phyloP scores from a whole-genome alignment of 2,329 filamentous ascomycete genomes.

The Chaetomium olivaceum region DNA sequence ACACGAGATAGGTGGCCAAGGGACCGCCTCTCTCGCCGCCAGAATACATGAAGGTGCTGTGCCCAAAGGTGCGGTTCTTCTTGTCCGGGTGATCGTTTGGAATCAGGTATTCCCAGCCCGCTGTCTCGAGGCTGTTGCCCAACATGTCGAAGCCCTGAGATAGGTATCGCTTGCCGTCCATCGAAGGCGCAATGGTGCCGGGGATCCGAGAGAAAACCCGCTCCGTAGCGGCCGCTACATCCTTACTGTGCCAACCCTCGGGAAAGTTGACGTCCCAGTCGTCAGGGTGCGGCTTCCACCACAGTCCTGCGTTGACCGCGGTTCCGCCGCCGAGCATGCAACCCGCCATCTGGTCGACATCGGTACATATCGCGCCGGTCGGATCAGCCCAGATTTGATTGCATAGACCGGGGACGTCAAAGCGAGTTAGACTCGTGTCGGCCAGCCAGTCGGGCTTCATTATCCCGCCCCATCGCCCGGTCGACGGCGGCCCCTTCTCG shows the following conservation, averaged over 20 bases:
- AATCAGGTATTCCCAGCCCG: conserved; percentile 64
- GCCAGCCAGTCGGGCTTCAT: conserved; percentile 63
- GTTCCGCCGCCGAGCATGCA: conserved; percentile 69
- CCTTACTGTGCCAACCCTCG: conserved; percentile 64
- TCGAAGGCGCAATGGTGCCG: conserved; percentile 65
- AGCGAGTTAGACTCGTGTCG: conserved; percentile 64
- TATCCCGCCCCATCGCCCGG: conserved; percentile 63
- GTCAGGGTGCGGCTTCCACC: conserved; percentile 48
- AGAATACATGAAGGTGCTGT: conserved; percentile 66
- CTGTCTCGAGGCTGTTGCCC: conserved; percentile 55
- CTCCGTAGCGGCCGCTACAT: conserved; percentile 61
- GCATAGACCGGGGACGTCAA: conserved; percentile 70
- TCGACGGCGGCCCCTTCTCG: conserved; percentile 61
- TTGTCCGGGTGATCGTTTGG: conserved; percentile 59
- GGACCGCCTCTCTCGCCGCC: conserved; percentile 69
- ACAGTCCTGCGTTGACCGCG: conserved; percentile 67
- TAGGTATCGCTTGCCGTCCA: conserved; percentile 65
- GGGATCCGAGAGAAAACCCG: conserved; percentile 68
- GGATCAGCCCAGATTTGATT: conserved; percentile 69
- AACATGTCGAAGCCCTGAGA: conserved; percentile 66
- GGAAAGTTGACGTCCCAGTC: conserved; percentile 76
- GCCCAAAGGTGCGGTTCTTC: conserved; percentile 66
- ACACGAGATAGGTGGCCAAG: conserved; percentile 64
- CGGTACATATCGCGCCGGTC: conserved; percentile 63
- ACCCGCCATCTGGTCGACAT: conserved; percentile 71